Percentiles rank a stretch among this genome's conserved stretches.
phyloP scores from a whole-genome alignment of 805 yeast species.

The Candida methanosorbosa region DNA sequence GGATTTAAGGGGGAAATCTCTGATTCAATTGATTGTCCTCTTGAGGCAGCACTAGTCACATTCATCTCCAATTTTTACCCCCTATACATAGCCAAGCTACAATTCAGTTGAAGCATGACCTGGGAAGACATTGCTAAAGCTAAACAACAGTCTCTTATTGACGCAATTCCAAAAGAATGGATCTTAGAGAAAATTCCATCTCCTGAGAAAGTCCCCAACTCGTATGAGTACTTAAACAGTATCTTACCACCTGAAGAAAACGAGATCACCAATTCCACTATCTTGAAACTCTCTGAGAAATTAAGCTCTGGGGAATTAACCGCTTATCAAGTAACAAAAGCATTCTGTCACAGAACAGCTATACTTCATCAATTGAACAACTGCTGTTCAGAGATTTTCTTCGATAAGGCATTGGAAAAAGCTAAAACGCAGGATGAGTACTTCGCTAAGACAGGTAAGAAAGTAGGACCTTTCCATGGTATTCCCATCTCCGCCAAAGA shows the following conservation, averaged over 20 bases:
- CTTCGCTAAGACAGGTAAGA: conserved; percentile 23
- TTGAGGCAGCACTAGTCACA: too few species aligned
- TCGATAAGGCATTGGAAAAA: conserved; percentile 28
- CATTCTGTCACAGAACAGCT: conserved; percentile 34
- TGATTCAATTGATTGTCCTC: too few species aligned
- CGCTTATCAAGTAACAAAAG: conserved; percentile 27
- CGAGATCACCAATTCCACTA: conserved; percentile 13
- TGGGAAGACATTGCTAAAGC: not conserved
- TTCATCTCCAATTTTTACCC: too few species aligned
- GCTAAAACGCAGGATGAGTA: conserved; percentile 32
- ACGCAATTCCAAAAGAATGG: conserved; percentile 23
- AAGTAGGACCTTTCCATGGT: conserved; percentile 36
- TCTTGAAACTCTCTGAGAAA: conserved; percentile 14
- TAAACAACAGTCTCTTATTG: not conserved
- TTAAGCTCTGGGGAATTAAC: conserved; percentile 24
- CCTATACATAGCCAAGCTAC: too few species aligned
- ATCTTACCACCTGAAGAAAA: conserved; percentile 16
- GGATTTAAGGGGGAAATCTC: too few species aligned
- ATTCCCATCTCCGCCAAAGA: conserved; percentile 39
- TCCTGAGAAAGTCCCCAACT: conserved; percentile 19
- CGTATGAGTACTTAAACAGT: conserved; percentile 10
- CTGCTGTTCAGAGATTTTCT: conserved; percentile 32
- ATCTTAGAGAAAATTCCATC: conserved; percentile 17
- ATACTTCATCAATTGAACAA: conserved; percentile 34
- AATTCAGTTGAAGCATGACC: too few species aligned